These are phyloP conservation scores for Litchi chinensis DNA, from an alignment of 345 rosid species.

Conservation along the genomic window DNA sequence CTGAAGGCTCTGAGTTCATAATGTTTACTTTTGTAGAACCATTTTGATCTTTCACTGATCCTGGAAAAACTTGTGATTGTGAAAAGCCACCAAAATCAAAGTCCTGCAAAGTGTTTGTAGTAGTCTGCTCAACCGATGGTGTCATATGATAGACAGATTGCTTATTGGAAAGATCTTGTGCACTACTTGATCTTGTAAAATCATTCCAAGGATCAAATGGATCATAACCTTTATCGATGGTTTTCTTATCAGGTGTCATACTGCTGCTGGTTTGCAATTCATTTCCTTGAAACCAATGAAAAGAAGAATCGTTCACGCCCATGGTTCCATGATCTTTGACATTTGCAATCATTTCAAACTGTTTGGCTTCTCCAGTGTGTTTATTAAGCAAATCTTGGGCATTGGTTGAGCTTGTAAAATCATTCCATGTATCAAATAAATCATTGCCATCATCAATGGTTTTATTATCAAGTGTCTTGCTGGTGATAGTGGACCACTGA, in stretches of 20 bases:
- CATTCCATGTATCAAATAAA: conserved; percentile 65
- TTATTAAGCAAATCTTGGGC: conserved; percentile 17
- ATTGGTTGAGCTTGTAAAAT: conserved; percentile 51
- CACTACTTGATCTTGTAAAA: conserved; percentile 50
- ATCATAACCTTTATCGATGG: conserved; percentile 47
- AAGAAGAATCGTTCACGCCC: conserved; percentile 8
- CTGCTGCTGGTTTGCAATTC: conserved; percentile 38
- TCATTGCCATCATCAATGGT: conserved; percentile 48
- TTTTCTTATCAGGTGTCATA: conserved; percentile 26
- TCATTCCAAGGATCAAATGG: conserved; percentile 68
- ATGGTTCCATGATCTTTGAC: conserved; percentile 6
- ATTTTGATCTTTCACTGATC: conserved; percentile 32
- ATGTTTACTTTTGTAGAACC: conserved; percentile 26
- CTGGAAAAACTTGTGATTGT: conserved; percentile 46
- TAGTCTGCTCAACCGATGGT: conserved; percentile 34
- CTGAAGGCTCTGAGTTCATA: conserved; percentile 39
- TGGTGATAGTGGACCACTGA: conserved; percentile 38
- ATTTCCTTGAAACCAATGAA: conserved; percentile 36
- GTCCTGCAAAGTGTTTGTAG: conserved; percentile 25
- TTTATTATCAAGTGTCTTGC: conserved; percentile 26
- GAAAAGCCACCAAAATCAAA: conserved; percentile 38
- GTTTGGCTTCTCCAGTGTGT: conserved; percentile 10
- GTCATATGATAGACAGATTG: conserved; percentile 14
- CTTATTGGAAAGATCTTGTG: conserved; percentile 27
- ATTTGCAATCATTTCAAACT: conserved; percentile 15